Evolutionary conservation across 1,284 basidiomycete genomes (phyloP).

Genomic region (Austroboletus rostrupii): DNA sequence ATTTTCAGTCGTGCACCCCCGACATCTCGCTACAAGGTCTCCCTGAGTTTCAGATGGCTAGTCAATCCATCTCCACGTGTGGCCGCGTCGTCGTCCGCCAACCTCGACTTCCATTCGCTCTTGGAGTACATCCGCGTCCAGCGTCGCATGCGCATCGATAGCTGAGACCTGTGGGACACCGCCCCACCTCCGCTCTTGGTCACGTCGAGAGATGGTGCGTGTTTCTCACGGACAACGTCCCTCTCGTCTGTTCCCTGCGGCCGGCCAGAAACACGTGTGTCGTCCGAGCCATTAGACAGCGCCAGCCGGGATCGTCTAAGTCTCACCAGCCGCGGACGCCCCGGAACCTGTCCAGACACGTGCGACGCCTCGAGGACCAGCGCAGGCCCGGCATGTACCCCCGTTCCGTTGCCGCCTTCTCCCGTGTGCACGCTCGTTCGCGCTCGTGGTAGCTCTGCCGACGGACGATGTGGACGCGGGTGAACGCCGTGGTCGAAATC

Average conservation of each 20-base stretch:
- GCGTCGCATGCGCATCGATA: neutral
- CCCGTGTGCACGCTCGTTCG: no score
- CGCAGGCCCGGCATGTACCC: neutral
- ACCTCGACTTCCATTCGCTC: constrained; percentile 15
- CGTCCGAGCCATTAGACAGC: neutral
- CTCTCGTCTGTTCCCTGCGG: neutral
- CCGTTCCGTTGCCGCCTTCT: no score
- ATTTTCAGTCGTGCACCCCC: no score
- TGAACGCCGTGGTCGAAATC: no score
- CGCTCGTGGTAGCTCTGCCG: no score
- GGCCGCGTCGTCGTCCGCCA: neutral
- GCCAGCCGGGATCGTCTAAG: neutral
- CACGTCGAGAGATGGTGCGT: neutral
- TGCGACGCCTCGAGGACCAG: neutral
- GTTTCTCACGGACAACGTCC: neutral
- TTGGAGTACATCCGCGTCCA: constrained; percentile 6
- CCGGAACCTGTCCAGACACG: neutral
- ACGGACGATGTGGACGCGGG: no score
- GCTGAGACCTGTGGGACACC: neutral
- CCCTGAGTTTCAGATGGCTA: no score
- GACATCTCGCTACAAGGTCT: no score
- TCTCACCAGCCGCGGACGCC: neutral
- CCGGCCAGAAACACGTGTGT: neutral
- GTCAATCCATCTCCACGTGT: no score
- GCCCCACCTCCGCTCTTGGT: neutral